A percentile compares a stretch with the other conserved stretches of the same genome.
These are phyloP conservation scores for Chlorophyllum brunneum DNA, from an alignment of 768 basidiomycete species.

Conservation along the genomic window DNA sequence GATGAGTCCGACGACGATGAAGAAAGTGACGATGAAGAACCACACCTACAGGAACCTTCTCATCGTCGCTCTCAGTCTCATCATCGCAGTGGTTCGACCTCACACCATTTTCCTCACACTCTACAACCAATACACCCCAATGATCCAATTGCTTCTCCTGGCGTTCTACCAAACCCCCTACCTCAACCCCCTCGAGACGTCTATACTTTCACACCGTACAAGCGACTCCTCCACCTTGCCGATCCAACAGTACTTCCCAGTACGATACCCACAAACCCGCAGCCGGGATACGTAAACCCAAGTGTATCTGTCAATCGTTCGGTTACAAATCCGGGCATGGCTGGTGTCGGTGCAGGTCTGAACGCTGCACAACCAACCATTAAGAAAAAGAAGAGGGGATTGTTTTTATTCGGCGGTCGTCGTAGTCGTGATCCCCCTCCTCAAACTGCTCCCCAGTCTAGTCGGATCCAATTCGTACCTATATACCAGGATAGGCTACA, in stretches of 20 bases:
- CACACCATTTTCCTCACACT: constrained; percentile 15
- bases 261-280: constrained; percentile 5
- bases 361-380: neutral
- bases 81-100: neutral
- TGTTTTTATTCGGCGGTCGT: constrained; percentile 6
- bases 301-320: constrained; percentile 4
- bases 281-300: neutral
- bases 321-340: constrained; percentile 7
- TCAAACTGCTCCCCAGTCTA: neutral
- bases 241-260: constrained; percentile 33
- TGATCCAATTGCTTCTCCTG: constrained; percentile 18
- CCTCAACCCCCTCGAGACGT: constrained; percentile 60
- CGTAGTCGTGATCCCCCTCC: neutral
- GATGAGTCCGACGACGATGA: constrained; percentile 20
- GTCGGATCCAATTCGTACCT: constrained; percentile 4
- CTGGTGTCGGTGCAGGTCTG: constrained; percentile 10
- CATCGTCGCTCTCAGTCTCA: constrained; percentile 6
- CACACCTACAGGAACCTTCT: constrained; percentile 11
- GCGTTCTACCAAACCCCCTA: constrained; percentile 48
- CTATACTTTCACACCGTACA: constrained; percentile 56
- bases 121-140: constrained; percentile 16
- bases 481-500: constrained; percentile 5
- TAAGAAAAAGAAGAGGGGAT: constrained; percentile 5
- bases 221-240: constrained; percentile 49
- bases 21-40: constrained; percentile 14